A percentile compares a stretch with the other conserved stretches of the same genome.
These are phyloP conservation scores for Colletotrichum sidae DNA, from an alignment of 2,329 filamentous ascomycete species.

Conservation along the genomic window DNA sequence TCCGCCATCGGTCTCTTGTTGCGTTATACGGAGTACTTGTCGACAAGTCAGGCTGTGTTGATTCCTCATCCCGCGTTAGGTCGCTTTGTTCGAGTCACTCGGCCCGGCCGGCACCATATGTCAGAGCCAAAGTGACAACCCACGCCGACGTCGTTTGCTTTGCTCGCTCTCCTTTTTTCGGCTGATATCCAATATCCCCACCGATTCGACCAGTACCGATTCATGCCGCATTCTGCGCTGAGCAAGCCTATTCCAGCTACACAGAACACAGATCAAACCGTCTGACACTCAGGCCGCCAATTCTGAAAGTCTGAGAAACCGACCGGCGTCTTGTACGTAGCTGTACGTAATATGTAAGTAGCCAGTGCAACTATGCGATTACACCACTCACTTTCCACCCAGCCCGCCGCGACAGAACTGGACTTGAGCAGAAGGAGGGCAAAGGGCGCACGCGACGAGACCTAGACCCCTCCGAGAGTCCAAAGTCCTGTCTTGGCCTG, in stretches of 20 bases:
- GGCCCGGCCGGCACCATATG: too few species aligned
- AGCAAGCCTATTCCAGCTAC: too few species aligned
- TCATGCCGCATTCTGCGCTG: background rate
- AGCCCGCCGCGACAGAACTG: background rate
- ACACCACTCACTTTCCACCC: background rate
- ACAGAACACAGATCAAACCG: background rate
- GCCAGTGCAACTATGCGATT: slow-evolving; percentile 8
- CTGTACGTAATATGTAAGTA: slow-evolving; percentile 20
- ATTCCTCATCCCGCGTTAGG: slow-evolving; percentile 17
- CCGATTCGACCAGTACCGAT: background rate
- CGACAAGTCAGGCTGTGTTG: slow-evolving; percentile 1
- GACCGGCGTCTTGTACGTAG: slow-evolving; percentile 5
- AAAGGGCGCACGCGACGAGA: slow-evolving; percentile 10
- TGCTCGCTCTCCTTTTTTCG: too few species aligned
- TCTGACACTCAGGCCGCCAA: background rate
- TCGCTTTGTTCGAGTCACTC: background rate
- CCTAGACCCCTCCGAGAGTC: background rate
- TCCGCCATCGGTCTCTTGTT: background rate
- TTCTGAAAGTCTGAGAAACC: background rate
- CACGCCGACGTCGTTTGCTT: too few species aligned
- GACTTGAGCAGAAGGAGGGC: too few species aligned
- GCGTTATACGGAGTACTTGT: background rate
- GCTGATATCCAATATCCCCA: too few species aligned
- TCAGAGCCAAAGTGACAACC: too few species aligned
- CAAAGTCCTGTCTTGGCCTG: background rate